Evolutionary conservation across 768 basidiomycete species (phyloP), one percentile per base, ranked within the genome.

Genomic region (Dictyophora rubrovolvata): DNA sequence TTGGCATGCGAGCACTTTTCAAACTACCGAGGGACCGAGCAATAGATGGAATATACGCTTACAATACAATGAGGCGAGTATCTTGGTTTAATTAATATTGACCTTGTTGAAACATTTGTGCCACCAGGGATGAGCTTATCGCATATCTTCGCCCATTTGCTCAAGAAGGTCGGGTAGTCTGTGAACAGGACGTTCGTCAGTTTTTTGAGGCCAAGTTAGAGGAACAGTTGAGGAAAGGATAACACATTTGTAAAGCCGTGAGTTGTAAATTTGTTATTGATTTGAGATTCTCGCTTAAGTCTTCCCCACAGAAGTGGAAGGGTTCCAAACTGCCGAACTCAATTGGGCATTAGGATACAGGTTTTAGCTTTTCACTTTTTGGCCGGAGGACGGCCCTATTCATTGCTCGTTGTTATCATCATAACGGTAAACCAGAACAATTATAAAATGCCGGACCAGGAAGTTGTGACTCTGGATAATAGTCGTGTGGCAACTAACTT

Each of bases 1-100:
- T 93, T 5, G 90, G 90, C 11, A 77, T 89, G 75, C 85, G 89
- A 53, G 90, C 89, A 1, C 71, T 93, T 9, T 74, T 78, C 56
- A 77, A 80, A 54, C 67, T 92, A 28, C 90, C 90, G 36, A 83
- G 90, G 59, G 90, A 90, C 53, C 81, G 78, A 56, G 88, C 89
- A 5, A 80, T 93, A 57, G 86, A 93, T 64, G 87, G 90, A 0
- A 90, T 92, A 21, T 80, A 83, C 59, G 90, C 88, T 5, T 92
- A 88, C 71, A 90, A 91, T 64, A 75, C 79, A 59, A 85, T 93
- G 87, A 77, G 87, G 89, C 90, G 63, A 54, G 79, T 70, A 2
- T 23, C 17, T 20, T 28, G 33, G 33, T 51, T 20, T 52, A 23
- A 10, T n/a, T 33, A 17, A 18, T 48, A 48, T 53, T 54, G 18